phyloP scores from a whole-genome alignment of 2,329 filamentous ascomycete species.

The Stemphylium lycopersici region DNA sequence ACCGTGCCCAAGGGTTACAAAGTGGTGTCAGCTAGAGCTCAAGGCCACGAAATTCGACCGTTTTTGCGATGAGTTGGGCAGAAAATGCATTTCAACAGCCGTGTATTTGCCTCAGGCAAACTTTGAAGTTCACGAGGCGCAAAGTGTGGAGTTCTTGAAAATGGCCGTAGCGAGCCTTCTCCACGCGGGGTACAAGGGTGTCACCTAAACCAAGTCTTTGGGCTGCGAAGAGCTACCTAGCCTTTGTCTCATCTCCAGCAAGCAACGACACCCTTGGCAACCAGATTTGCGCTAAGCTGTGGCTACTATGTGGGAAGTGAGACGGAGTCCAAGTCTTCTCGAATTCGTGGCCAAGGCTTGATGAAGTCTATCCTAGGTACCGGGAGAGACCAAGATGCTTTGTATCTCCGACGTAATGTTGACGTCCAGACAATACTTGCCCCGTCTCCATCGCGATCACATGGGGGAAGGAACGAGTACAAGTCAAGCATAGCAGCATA shows the following conservation, averaged over 20 bases:
- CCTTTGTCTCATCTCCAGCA: neutral
- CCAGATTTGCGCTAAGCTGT: neutral
- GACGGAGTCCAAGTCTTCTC: neutral
- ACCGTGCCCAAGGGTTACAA: too few species aligned
- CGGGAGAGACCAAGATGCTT: neutral
- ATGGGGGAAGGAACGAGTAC: neutral
- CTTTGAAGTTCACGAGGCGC: neutral
- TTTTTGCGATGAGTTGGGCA: neutral
- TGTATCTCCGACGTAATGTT: neutral
- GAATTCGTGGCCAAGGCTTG: neutral
- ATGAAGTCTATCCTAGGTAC: neutral
- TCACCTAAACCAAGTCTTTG: neutral
- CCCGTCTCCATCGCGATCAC: neutral
- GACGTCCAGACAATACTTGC: neutral
- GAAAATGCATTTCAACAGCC: neutral
- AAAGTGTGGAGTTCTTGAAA: conserved; percentile 1
- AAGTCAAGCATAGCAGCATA: conserved; percentile 1
- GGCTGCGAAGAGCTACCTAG: neutral
- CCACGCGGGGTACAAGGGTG: conserved; percentile 1
- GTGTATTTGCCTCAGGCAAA: neutral
- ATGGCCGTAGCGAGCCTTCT: neutral
- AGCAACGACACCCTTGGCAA: neutral
- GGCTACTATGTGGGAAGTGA: neutral
- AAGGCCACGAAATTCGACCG: too few species aligned
- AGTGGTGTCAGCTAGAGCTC: too few species aligned